Evolutionary conservation across 2,329 filamentous ascomycete genomes (phyloP).

Genomic region (Fusarium staphyleae): DNA sequence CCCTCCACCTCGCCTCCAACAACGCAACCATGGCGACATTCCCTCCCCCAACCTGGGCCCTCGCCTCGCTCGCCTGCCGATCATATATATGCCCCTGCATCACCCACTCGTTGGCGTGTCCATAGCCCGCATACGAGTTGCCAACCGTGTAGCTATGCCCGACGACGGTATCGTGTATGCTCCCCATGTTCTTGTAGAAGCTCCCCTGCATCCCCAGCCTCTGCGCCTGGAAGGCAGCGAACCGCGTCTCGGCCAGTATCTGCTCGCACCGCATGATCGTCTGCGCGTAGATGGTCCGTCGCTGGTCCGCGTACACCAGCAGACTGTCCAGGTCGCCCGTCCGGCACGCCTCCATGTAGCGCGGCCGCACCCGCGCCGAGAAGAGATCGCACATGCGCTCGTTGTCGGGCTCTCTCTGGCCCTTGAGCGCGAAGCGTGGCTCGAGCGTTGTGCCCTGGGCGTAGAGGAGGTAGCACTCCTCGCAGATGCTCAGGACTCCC

Average conservation of each 20-base stretch:
- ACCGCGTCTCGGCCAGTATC: constrained; percentile 39
- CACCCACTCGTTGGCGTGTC: constrained; percentile 42
- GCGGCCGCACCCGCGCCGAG: constrained; percentile 47
- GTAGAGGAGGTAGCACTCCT: constrained; percentile 48
- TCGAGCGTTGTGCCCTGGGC: constrained; percentile 42
- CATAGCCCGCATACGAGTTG: constrained; percentile 43
- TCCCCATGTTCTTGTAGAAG: constrained; percentile 39
- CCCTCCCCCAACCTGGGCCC: constrained; percentile 17
- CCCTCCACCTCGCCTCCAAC: constrained; percentile 47
- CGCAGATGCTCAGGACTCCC: constrained; percentile 46
- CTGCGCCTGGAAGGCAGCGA: constrained; percentile 38
- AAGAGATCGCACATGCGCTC: constrained; percentile 49
- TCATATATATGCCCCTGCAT: constrained; percentile 44
- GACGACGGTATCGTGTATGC: constrained; percentile 9
- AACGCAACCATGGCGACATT: constrained; percentile 33
- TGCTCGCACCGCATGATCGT: constrained; percentile 40
- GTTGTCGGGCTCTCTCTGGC: constrained; percentile 20
- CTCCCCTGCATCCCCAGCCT: constrained; percentile 39
- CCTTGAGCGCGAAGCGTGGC: constrained; percentile 40
- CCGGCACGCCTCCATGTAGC: constrained; percentile 44
- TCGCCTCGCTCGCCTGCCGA: constrained; percentile 39
- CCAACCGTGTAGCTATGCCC: constrained; percentile 41
- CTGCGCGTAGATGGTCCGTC: constrained; percentile 43
- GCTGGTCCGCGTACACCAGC: constrained; percentile 35
- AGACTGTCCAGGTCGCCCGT: constrained; percentile 37